Conservation (phyloP, 2,329 filamentous ascomycete genomes). For the Sclerotiophoma versabilis region DNA sequence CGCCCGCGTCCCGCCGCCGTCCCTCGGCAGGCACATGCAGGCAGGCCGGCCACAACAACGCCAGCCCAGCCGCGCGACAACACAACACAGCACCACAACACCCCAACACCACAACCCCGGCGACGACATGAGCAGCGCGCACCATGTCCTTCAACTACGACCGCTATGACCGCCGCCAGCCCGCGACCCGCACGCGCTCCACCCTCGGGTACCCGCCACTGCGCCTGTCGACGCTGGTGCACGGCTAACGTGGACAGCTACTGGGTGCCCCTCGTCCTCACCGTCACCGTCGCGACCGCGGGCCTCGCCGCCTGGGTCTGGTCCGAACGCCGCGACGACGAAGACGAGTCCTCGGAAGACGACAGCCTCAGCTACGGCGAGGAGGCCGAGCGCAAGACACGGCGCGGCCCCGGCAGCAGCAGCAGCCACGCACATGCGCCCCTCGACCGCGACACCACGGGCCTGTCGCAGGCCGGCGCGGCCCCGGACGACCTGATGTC, state of each 20-base stretch:
- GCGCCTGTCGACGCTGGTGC: neutral
- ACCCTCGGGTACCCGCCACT: conserved; percentile 68
- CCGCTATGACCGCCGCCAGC: conserved; percentile 57
- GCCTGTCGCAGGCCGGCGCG: conserved; percentile 36
- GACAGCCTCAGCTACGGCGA: conserved; percentile 54
- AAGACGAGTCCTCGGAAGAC: conserved; percentile 68
- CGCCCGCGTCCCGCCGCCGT: conserved; percentile 9
- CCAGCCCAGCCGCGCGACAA: neutral
- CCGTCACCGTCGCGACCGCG: conserved; percentile 84
- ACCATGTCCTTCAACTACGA: conserved; percentile 61
- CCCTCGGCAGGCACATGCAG: conserved; percentile 7
- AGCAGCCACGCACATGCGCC: neutral
- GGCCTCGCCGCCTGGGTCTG: conserved; percentile 91
- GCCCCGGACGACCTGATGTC: conserved; percentile 67
- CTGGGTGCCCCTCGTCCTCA: conserved; percentile 87
- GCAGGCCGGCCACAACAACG: too few relatives aligned
- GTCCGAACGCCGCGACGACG: conserved; percentile 82
- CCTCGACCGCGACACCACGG: conserved; percentile 23
- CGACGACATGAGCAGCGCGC: conserved; percentile 24
- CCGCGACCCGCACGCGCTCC: conserved; percentile 63
- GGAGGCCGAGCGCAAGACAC: conserved; percentile 26
- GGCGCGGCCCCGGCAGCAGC: neutral
- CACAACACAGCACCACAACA: conserved; percentile 12
- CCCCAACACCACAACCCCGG: conserved; percentile 22
- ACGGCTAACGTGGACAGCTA: conserved; percentile 12